Evolutionary conservation across 768 basidiomycete species (phyloP).

Genomic region (Suillus paluster): DNA sequence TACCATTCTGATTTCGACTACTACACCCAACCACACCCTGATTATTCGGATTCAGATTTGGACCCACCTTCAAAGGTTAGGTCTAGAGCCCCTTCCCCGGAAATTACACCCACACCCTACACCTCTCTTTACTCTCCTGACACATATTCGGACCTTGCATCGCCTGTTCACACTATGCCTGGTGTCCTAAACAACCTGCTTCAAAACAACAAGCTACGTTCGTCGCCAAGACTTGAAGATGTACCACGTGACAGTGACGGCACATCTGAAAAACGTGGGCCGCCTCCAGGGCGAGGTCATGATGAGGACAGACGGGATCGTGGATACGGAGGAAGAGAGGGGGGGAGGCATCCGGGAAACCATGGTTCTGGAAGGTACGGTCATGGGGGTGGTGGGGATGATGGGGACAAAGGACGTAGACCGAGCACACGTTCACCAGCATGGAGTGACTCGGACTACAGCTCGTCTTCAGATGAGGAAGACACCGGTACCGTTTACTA

Average conservation of each 20-base stretch:
- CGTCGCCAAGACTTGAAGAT: constrained; percentile 9
- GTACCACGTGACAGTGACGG: constrained; percentile 20
- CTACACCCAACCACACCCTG: constrained; percentile 36
- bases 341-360: constrained; percentile 22
- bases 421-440: constrained; percentile 32
- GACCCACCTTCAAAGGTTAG: constrained; percentile 5
- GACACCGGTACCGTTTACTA: constrained; percentile 47
- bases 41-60: constrained; percentile 33
- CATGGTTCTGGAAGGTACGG: constrained; percentile 25
- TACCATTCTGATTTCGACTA: constrained; percentile 43
- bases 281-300: constrained; percentile 16
- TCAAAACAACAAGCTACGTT: background rate
- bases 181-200: constrained; percentile 10
- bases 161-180: constrained; percentile 44
- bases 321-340: constrained; percentile 12
- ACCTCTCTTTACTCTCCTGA: constrained; percentile 25
- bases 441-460: constrained; percentile 40
- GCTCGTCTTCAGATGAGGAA: constrained; percentile 48
- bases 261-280: constrained; percentile 23
- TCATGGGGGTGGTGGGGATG: constrained; percentile 45
- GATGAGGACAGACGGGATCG: constrained; percentile 13
- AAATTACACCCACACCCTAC: constrained; percentile 21
- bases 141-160: constrained; percentile 45
- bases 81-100: constrained; percentile 16
- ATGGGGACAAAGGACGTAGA: constrained; percentile 41